Evolutionary conservation across 2,329 filamentous ascomycete species (phyloP).

Genomic region (Pseudogymnoascus sp.): DNA sequence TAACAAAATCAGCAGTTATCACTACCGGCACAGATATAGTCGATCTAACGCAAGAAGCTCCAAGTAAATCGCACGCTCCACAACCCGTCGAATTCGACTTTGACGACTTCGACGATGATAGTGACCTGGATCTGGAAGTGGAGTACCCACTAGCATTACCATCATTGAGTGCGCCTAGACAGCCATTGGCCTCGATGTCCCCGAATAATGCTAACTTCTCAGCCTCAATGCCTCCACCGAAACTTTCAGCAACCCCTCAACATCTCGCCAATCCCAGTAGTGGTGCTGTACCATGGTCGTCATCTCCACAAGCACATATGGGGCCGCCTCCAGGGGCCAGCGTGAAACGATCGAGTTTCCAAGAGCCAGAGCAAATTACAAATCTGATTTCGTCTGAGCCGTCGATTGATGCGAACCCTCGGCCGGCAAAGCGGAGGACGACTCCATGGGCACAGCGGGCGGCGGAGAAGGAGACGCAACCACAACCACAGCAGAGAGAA

Average conservation of each 20-base stretch:
- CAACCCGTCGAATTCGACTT: conserved; percentile 53
- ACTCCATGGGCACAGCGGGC: conserved; percentile 24
- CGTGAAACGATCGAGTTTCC: conserved; percentile 12
- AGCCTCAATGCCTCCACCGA: conserved; percentile 6
- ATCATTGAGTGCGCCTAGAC: conserved; percentile 1
- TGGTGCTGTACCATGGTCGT: conserved; percentile 29
- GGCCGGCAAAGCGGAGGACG: conserved; percentile 31
- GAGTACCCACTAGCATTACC: conserved; percentile 42
- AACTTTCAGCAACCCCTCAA: background rate
- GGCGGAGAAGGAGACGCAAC: conserved; percentile 21
- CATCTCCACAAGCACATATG: conserved; percentile 39
- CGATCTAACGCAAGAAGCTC: background rate
- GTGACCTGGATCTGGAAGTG: conserved; percentile 62
- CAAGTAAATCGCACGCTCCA: background rate
- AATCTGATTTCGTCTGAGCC: conserved; percentile 8
- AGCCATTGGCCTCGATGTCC: background rate
- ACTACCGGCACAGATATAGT: background rate
- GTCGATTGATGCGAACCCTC: conserved; percentile 15
- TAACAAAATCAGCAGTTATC: background rate
- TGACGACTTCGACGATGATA: conserved; percentile 81
- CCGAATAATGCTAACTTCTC: conserved; percentile 7
- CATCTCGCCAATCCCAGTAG: conserved; percentile 16
- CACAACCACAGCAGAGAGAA: background rate
- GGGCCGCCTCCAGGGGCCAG: conserved; percentile 23
- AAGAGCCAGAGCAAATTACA: conserved; percentile 11